Evolutionary conservation across 306 rosid genomes (phyloP), one percentile per base, ranked within the genome.

Genomic region (Glycine soja): DNA sequence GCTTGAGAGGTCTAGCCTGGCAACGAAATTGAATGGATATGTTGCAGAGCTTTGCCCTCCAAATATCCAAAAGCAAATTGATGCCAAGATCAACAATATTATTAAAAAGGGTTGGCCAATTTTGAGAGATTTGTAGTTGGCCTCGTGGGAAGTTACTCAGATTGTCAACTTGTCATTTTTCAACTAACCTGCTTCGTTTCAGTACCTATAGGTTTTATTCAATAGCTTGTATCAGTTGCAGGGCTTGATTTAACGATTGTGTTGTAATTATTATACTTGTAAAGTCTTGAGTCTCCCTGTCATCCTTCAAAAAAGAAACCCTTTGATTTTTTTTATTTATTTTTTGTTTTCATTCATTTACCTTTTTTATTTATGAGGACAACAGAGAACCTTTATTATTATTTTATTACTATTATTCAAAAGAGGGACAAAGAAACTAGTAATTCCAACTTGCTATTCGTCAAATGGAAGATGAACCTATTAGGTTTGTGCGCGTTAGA

Each of bases 41-140:
- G 93, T 92, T 0, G 96, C 98, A 70, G 93, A 89, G 42, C 91
- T 93, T 72, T 95, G 99, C 82, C 94, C 99, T 77, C 86, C 87
- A 48, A 82, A 70, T 57, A 87, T 92, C 69, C 98, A 89, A 85
- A 91, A 74, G 81, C 91, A 84, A 51, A 85, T 93, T 63, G 98
- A 93, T 87, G 86, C 89, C 73, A 93, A 90, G 88, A 88, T 93
- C 83, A 89, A 91, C 56, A 94, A 93, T 46, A 91, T 95, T 70
- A 59, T 89, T 1, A 93, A 82, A 74, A 93, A 84, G 75, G 99
- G 97, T 50, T 95, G 99, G 99, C 98, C 99, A 16, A 88, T 93
- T 81, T 85, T 95, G 83, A 91, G 92, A 82, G 93, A 90, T 46
- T 80, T 87, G 81, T 87, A 80, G 80, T 76, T 59, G 32, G 57